Evolutionary conservation across 2,329 filamentous ascomycete species (phyloP).

Genomic region (Fusarium albosuccineum): DNA sequence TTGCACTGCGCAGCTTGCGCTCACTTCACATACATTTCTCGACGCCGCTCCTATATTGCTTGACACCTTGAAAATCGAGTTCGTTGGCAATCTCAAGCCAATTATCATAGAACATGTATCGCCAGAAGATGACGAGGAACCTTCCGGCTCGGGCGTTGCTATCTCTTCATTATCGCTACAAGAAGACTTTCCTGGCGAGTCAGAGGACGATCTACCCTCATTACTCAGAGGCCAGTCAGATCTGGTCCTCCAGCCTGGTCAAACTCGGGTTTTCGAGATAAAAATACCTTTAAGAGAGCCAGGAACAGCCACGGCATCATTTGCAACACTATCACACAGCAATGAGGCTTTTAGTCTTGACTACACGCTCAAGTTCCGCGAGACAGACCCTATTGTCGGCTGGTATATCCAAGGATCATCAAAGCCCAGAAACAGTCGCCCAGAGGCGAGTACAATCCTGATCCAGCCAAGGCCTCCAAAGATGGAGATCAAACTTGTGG

Average conservation of each 20-base stretch:
- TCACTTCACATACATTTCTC: constrained; percentile 68
- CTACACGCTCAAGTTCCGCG: constrained; percentile 70
- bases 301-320: constrained; percentile 77
- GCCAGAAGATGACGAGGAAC: constrained; percentile 15
- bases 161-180: constrained; percentile 49
- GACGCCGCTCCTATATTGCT: constrained; percentile 66
- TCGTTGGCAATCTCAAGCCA: constrained; percentile 69
- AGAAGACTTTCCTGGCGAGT: constrained; percentile 47
- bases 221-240: constrained; percentile 69
- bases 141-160: constrained; percentile 19
- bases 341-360: constrained; percentile 75
- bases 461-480: constrained; percentile 93
- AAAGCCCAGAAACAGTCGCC: constrained; percentile 62
- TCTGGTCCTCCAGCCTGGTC: constrained; percentile 74
- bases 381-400: constrained; percentile 56
- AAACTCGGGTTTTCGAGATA: constrained; percentile 79
- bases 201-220: constrained; percentile 48
- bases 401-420: constrained; percentile 64
- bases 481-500: constrained; percentile 78
- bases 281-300: constrained; percentile 82
- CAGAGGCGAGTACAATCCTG: constrained; percentile 69
- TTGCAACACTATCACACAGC: constrained; percentile 72
- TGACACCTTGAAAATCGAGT: constrained; percentile 65
- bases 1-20: constrained; percentile 68
- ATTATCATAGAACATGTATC: constrained; percentile 63